Base-by-base conservation (phyloP, 2,329 filamentous ascomycete genomes). In the Chaetomium olivaceum region DNA sequence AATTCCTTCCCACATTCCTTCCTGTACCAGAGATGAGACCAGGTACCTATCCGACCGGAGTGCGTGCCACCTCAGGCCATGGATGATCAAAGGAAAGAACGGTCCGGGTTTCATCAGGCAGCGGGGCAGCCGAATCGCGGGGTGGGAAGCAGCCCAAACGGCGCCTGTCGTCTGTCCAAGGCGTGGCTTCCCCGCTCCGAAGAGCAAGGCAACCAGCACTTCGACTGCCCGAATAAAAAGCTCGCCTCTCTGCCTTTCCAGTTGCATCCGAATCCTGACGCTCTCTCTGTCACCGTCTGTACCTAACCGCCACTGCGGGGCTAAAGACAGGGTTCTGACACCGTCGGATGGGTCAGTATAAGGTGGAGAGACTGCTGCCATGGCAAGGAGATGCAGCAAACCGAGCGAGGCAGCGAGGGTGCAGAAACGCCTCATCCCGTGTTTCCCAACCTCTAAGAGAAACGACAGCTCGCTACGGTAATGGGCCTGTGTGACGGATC, bases 271-370 rank as follows among this genome's bases (percentile, higher is more conserved):
- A 50, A 48, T 48, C 46, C 46, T 9, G 7, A 23, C 21, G 46
- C 5, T 25, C 14, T 23, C 29, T 21, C 27, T 19, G 9, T 9
- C 39, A 33, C 14, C 16, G 16, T 51, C 48, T 61, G 59, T 25
- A 43, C 39, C 39, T 43, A 62, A 56, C 60, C 60, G 60, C 60
- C 60, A 62, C 51, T 62, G 60, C 51, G 60, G 60, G 51, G 60
- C 36, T 33, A 9, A 9, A 6, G n/a, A 23, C 43, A 39, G 31
- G 29, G 31, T 50, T 52, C 39, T 43, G 39, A 19, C 39, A 43
- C 14, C 16, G 16, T 43, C 16, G 39, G 39, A 43, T 43, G 39
- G 39, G 14, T 5, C 39, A n/a, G 39, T n/a, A 43, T 19, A 19
- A 19, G 33, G 27, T 54, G 51, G 55, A 11, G 33, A 33, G 16